A percentile compares a stretch with the other conserved stretches of the same genome.
phyloP scores from a whole-genome alignment of 139 green algal species.

The Chlorella sp. region DNA sequence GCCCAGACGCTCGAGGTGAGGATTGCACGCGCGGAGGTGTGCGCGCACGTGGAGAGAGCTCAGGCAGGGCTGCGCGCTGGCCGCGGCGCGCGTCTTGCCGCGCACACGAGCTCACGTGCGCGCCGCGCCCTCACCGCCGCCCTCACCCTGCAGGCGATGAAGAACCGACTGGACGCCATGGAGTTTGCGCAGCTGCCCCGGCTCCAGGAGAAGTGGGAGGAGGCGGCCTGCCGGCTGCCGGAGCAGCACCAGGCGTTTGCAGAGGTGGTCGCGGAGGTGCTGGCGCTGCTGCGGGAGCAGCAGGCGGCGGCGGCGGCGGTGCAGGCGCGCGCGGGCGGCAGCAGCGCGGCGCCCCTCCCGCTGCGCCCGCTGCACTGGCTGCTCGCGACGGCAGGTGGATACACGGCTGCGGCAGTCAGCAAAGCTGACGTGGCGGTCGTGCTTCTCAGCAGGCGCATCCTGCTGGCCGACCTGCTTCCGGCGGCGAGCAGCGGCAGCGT shows the following conservation, averaged over 20 bases:
- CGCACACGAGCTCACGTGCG: neutral
- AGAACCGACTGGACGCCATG: conserved; percentile 13
- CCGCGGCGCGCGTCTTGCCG: neutral
- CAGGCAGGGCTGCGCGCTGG: neutral
- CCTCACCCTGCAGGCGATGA: neutral
- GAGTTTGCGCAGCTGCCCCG: conserved; percentile 11
- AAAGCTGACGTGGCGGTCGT: conserved; percentile 38
- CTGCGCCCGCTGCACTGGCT: conserved; percentile 15
- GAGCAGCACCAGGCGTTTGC: neutral
- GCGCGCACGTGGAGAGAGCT: neutral
- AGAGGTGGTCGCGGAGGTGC: conserved; percentile 4
- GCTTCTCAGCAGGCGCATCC: conserved; percentile 31
- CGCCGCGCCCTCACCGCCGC: neutral
- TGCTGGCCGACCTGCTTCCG: conserved; percentile 8
- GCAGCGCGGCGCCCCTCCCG: neutral
- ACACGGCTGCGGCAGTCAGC: conserved; percentile 18
- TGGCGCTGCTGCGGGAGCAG: conserved; percentile 9
- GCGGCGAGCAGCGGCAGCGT: neutral
- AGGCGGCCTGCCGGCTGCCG: neutral
- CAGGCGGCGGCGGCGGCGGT: neutral
- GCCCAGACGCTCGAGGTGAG: conserved; percentile 1
- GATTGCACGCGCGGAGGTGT: neutral
- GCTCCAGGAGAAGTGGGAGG: conserved; percentile 14
- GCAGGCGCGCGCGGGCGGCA: neutral
- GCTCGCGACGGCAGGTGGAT: conserved; percentile 24